Evolutionary conservation across 345 rosid species (phyloP).

Genomic region (Sonneratia caseolaris): DNA sequence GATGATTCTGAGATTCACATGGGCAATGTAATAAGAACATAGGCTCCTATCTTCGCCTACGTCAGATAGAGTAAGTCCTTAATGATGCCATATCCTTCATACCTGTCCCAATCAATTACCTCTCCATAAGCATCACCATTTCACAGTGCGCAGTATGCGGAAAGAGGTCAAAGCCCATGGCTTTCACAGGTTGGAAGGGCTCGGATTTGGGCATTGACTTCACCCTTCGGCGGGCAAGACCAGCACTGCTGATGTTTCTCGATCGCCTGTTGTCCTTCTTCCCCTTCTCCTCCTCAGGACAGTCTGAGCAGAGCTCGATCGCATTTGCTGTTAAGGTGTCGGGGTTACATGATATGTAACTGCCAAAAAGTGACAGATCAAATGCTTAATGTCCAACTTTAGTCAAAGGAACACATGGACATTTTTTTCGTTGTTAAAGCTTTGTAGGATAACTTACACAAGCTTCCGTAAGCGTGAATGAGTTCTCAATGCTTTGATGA

Average conservation of each 20-base stretch:
- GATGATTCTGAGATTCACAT: not conserved
- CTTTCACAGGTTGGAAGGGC: conserved; percentile 82
- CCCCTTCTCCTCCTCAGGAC: conserved; percentile 57
- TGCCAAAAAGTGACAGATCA: conserved; percentile 8
- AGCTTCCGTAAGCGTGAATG: conserved; percentile 57
- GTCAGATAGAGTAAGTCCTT: not conserved
- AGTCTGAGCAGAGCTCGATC: conserved; percentile 86
- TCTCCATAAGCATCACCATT: conserved; percentile 88
- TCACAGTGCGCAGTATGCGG: conserved; percentile 94
- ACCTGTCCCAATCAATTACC: conserved; percentile 19
- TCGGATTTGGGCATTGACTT: conserved; percentile 87
- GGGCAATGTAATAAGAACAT: not conserved
- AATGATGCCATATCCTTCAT: not conserved
- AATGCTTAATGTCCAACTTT: not conserved
- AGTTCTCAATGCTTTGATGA: conserved; percentile 70
- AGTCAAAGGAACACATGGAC: not conserved
- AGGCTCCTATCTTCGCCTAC: not conserved
- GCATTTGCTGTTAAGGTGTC: conserved; percentile 88
- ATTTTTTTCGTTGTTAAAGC: not conserved
- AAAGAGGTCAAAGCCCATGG: conserved; percentile 95
- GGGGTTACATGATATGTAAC: conserved; percentile 95
- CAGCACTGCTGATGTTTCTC: conserved; percentile 72
- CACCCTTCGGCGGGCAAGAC: conserved; percentile 74
- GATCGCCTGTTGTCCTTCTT: conserved; percentile 46
- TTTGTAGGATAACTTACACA: conserved; percentile 53